Percentiles rank a stretch among this genome's conserved stretches.
phyloP scores from a whole-genome alignment of 148 eudicot genomes.

The Chenopodium quinoa region DNA sequence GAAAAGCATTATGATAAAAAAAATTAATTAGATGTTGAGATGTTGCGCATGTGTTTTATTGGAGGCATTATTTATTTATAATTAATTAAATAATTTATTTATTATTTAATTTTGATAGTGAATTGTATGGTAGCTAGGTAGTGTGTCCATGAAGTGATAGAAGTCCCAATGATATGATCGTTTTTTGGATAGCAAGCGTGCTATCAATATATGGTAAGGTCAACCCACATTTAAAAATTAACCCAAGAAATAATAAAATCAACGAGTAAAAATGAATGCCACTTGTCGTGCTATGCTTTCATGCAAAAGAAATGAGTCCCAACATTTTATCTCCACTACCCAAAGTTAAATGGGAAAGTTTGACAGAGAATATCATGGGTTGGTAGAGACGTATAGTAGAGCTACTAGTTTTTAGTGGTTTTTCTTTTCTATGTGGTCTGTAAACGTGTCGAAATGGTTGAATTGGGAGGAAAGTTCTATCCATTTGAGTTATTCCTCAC shows the following conservation, averaged over 20 bases:
- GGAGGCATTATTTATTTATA: not conserved
- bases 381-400: not conserved
- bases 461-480: too few relatives aligned
- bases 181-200: slow-evolving; percentile 24
- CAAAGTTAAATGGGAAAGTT: not conserved
- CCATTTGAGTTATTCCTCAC: too few relatives aligned
- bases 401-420: not conserved
- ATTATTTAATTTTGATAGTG: not conserved
- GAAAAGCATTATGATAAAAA: not conserved
- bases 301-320: slow-evolving; percentile 1
- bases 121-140: not conserved
- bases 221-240: not conserved
- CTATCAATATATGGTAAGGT: slow-evolving; percentile 1
- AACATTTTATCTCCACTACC: not conserved
- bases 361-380: too few relatives aligned
- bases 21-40: not conserved
- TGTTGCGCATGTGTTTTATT: slow-evolving; percentile 1
- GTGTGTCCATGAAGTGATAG: not conserved
- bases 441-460: too few relatives aligned
- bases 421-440: not conserved
- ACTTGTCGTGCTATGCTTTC: slow-evolving; percentile 18
- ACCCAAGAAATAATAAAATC: not conserved
- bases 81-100: too few relatives aligned
- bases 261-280: not conserved
- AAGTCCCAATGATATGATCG: not conserved